Conservation (phyloP, 2,329 filamentous ascomycete genomes). For the Trichoderma guizhouense region DNA sequence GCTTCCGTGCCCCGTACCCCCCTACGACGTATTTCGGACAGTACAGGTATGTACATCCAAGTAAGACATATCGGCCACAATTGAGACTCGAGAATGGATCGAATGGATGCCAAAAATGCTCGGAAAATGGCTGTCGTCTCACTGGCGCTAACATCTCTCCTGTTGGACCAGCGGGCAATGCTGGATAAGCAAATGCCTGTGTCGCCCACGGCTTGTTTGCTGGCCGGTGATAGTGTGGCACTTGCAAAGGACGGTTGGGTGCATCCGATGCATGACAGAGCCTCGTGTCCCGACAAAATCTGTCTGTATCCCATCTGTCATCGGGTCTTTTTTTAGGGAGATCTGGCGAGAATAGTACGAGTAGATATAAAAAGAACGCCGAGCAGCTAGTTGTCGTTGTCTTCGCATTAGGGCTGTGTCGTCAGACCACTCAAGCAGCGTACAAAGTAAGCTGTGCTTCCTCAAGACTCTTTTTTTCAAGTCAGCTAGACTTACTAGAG, state of each 20-base stretch:
- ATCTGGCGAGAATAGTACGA: slow-evolving; percentile 2
- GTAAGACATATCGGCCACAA: neutral
- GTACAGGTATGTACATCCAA: neutral
- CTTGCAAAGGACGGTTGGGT: neutral
- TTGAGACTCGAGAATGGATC: neutral
- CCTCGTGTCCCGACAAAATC: slow-evolving; percentile 1
- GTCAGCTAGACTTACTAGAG: neutral
- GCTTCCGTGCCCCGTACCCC: neutral
- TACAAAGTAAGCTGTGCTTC: neutral
- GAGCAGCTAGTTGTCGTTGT: neutral
- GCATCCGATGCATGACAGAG: slow-evolving; percentile 6
- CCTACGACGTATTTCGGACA: neutral
- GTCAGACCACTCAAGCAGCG: neutral
- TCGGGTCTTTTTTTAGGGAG: neutral
- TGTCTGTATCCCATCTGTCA: neutral
- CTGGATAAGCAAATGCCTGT: neutral
- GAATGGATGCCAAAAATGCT: neutral
- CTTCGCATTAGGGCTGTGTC: neutral
- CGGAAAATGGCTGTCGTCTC: neutral
- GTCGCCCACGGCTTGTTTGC: neutral
- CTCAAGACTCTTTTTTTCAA: neutral
- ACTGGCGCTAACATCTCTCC: neutral
- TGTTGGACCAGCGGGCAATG: neutral
- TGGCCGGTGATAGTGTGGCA: neutral
- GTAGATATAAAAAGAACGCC: slow-evolving; percentile 2